Base-by-base conservation (phyloP, 176 grass and related monocot genomes). In the Cocos nucifera region DNA sequence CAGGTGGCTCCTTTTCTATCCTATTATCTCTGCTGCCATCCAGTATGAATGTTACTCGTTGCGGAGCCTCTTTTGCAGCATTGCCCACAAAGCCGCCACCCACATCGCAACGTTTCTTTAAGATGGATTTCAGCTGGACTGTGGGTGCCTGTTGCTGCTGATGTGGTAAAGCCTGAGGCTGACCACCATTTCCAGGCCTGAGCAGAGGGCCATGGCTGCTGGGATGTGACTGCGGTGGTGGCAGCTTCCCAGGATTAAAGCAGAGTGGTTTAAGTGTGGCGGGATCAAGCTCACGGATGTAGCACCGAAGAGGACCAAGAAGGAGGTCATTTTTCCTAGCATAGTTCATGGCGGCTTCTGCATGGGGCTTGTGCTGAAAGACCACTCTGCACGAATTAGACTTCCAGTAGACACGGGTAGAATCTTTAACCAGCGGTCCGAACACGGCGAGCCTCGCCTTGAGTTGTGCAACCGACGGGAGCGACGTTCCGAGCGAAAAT, bases 331-430 rank as follows among this genome's bases (percentile, higher is more conserved):
- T 92, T 59, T n/a, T 29, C 49, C 54, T 69, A 19, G 72, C 76
- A 32, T 86, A 78, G 77, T 83, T 79, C 56, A 89, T 70, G 8
- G 94, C 88, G 4, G 65, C 25, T 59, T 98, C 77, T 1, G 85
- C 94, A 52, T 98, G 76, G 6, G 77, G 52, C 62, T 64, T 63
- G 79, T 81, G 86, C 73, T 62, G 73, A 76, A 86, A 98, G 67
- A 90, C 73, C 62, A 98, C 88, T 19, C 78, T 86, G 79, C 94
- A 98, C 73, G 83, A 86, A 74, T 93, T 54, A 0, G 94, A 93
- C 71, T 89, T 92, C 88, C 88, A 98, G 75, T 89, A 89, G 44
- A 98, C 84, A 16, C 94, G 84, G 60, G 81, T 98, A 70, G 74
- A 80, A 51, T 83, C 70, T 35, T 89, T 17, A 61, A 92, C 85